Conservation (phyloP, 2,329 filamentous ascomycete genomes). For the Phialocephala sp. region DNA sequence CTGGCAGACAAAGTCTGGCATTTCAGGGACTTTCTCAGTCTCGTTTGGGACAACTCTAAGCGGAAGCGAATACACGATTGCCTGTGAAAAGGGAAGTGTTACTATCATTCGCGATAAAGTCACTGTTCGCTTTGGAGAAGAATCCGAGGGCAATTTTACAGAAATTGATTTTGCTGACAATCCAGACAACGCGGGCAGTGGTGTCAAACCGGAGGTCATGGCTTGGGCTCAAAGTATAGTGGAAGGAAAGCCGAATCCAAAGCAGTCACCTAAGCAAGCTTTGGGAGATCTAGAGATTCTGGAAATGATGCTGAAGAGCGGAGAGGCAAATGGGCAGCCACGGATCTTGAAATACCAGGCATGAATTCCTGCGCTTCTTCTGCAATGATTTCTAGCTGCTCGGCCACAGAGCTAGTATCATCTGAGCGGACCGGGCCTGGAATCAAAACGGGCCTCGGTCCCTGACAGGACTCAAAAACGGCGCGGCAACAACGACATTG, state of each 20-base stretch:
- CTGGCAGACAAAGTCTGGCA: constrained; percentile 41
- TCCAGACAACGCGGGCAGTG: constrained; percentile 27
- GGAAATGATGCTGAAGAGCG: constrained; percentile 26
- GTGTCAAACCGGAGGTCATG: constrained; percentile 40
- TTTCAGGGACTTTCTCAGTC: constrained; percentile 41
- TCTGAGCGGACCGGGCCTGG: no score
- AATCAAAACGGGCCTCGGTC: no score
- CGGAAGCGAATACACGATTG: constrained; percentile 40
- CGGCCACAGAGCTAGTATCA: no score
- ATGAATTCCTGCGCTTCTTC: neutral
- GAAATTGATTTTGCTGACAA: constrained; percentile 40
- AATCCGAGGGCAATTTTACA: constrained; percentile 33
- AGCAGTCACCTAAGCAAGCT: constrained; percentile 24
- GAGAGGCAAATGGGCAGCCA: constrained; percentile 19
- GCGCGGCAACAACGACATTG: no score
- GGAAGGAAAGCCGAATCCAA: constrained; percentile 34
- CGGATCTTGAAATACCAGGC: constrained; percentile 19
- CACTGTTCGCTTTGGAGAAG: constrained; percentile 37
- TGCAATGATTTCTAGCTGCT: neutral
- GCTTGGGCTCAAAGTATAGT: constrained; percentile 41
- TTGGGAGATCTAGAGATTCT: constrained; percentile 24
- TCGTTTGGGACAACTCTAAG: constrained; percentile 42
- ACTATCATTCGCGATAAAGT: constrained; percentile 35
- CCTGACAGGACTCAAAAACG: no score
- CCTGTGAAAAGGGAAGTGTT: constrained; percentile 43